Conservation (phyloP, 768 basidiomycete genomes). For the Coprinopsis marcescibilis region DNA sequence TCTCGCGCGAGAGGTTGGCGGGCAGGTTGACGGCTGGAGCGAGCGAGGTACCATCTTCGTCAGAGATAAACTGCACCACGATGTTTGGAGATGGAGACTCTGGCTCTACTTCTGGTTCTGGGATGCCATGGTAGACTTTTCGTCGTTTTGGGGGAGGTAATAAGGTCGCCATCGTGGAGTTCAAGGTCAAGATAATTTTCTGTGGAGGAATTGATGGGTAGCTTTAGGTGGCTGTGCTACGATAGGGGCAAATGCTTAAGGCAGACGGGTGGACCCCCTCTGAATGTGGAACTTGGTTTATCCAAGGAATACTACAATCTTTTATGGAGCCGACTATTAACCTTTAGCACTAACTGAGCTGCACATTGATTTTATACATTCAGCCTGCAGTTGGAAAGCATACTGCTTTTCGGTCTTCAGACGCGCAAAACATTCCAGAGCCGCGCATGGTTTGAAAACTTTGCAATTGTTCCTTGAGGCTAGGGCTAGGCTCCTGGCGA, state of each 20-base stretch:
- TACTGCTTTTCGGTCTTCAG: too few species aligned
- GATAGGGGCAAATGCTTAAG: not conserved
- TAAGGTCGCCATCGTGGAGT: conserved; percentile 66
- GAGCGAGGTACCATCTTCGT: conserved; percentile 74
- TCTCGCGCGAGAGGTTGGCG: conserved; percentile 79
- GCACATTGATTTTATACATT: too few species aligned
- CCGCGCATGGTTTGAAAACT: too few species aligned
- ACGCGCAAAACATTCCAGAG: too few species aligned
- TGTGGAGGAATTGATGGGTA: not conserved
- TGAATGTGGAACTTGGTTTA: too few species aligned
- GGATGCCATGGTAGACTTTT: conserved; percentile 73
- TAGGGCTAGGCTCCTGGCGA: too few species aligned
- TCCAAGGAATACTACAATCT: too few species aligned
- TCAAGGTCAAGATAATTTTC: not conserved
- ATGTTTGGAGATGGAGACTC: conserved; percentile 52
- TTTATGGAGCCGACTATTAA: too few species aligned
- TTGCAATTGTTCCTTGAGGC: too few species aligned
- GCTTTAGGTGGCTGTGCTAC: conserved; percentile 1
- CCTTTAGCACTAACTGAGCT: too few species aligned
- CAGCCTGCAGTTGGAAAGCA: too few species aligned
- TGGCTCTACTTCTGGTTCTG: conserved; percentile 53
- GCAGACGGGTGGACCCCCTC: too few species aligned
- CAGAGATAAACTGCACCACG: conserved; percentile 89
- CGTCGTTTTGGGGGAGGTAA: conserved; percentile 86
- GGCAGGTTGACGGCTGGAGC: conserved; percentile 89